These are phyloP conservation scores for Ceratocystis cubensis DNA, from an alignment of 2,329 filamentous ascomycete genomes.

Conservation along the genomic window DNA sequence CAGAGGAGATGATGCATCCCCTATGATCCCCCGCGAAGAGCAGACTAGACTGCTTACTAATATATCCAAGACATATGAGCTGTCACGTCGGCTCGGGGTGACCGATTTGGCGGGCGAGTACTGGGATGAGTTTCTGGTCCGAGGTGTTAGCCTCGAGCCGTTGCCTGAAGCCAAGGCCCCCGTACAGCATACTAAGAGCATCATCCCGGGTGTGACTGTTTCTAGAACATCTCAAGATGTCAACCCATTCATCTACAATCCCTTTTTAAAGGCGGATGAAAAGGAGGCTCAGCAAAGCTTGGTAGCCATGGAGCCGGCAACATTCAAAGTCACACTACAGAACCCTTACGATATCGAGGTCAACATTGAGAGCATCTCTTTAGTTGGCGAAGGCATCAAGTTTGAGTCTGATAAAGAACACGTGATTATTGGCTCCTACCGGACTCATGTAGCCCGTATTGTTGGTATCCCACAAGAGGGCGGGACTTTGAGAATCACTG, in stretches of 20 bases:
- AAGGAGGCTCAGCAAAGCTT: constrained; percentile 53
- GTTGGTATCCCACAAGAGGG: constrained; percentile 52
- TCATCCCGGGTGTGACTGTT: constrained; percentile 39
- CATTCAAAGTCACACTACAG: constrained; percentile 73
- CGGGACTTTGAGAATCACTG: constrained; percentile 61
- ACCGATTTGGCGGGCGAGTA: constrained; percentile 65
- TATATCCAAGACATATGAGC: constrained; percentile 67
- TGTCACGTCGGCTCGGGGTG: constrained; percentile 64
- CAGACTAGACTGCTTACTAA: constrained; percentile 75
- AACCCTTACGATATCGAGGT: constrained; percentile 92
- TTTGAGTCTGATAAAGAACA: constrained; percentile 55
- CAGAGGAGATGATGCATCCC: constrained; percentile 54
- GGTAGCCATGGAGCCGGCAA: constrained; percentile 64
- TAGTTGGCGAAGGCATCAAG: constrained; percentile 60
- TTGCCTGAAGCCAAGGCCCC: constrained; percentile 47
- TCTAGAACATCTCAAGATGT: constrained; percentile 46
- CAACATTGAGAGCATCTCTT: constrained; percentile 67
- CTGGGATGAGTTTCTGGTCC: constrained; percentile 91
- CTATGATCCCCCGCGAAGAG: constrained; percentile 65
- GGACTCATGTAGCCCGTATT: constrained; percentile 66
- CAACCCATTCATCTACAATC: constrained; percentile 91
- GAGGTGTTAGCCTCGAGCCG: constrained; percentile 59
- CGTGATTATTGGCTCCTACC: constrained; percentile 64
- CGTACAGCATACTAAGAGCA: constrained; percentile 49
- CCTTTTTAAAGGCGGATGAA: constrained; percentile 56